Conservation (phyloP, 441 rosid genomes). For the Euphorbia schlechtendalii region DNA sequence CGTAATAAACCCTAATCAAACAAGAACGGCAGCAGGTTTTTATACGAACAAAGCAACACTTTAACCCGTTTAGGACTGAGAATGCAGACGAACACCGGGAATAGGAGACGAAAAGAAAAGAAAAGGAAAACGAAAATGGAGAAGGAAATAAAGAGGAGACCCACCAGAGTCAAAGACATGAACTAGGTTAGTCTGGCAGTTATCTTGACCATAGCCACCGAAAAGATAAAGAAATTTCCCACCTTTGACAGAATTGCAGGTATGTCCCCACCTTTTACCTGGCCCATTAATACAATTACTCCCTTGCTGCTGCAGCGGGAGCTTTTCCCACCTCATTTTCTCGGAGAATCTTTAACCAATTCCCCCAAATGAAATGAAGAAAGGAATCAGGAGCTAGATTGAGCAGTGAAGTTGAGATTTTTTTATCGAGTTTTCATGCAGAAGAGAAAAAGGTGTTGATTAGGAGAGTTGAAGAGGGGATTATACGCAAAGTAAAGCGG, state of each 20-base stretch:
- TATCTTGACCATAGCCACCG: conserved; percentile 91
- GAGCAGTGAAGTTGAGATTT: neutral
- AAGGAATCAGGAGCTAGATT: no score
- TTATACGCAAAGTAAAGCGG: neutral
- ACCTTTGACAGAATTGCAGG: conserved; percentile 79
- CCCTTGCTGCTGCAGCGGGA: conserved; percentile 31
- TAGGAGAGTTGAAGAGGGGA: neutral
- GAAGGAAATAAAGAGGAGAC: conserved; percentile 19
- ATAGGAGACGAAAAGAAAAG: neutral
- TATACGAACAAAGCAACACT: no score
- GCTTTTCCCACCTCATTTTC: conserved; percentile 92
- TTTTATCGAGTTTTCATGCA: conserved; percentile 20
- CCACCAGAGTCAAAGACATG: conserved; percentile 91
- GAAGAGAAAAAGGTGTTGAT: neutral
- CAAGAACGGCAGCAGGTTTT: neutral
- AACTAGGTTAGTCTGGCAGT: conserved; percentile 95
- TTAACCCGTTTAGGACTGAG: no score
- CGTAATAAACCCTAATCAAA: neutral
- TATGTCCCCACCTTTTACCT: conserved; percentile 97
- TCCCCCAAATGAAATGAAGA: neutral
- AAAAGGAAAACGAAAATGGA: neutral
- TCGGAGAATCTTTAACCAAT: conserved; percentile 6
- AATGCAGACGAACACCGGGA: conserved; percentile 13
- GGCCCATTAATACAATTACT: conserved; percentile 52
- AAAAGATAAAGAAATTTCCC: conserved; percentile 82